Base-by-base conservation (phyloP, 2,329 filamentous ascomycete genomes). In the Sclerotinia trifoliorum region DNA sequence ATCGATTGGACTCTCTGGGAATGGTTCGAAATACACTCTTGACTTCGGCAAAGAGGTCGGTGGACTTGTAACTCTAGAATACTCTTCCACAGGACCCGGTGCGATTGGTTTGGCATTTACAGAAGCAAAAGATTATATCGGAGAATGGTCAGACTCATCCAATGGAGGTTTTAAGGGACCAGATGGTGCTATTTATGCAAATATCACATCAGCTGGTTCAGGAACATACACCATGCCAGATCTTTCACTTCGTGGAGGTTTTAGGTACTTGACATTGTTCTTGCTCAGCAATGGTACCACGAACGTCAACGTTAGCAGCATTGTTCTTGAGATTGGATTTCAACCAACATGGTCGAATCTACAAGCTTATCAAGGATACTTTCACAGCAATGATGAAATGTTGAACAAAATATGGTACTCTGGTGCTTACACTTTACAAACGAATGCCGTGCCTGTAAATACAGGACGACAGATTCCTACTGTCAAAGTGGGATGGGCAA, bases 41-140 rank as follows among this genome's bases (percentile, higher is more conserved):
- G 86, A 88, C 74, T 88, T 88, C 73, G 85, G 85, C 5, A 79
- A 81, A 42, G 85, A 88, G 74, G 85, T 88, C 15, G 85, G 86
- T 26, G 86, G 86, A 15, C 81, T 87, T 65, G 77, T 85, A 10
- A 82, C 69, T 2, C 21, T 75, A 15, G 58, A 72, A 5, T 74
- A 73, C 57, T 54, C 62, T 3, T 77, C 80, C 5, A 79, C 78
- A 15, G 79, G 79, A 2, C 74, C 75, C 21, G 80, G 79, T 5
- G 74, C 77, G 1, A 70, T 84, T 7, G 82, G 82, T 0, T 72
- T 85, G 11, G 81, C 83, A 21, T 84, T 84, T 69, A 79, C 81
- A 4, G 83, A 84, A 71, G 78, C 79, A 1, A 83, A 81, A 70
- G 79, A 82, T 69, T 83, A 79, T 76, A 81, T 83, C 66, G 82